phyloP scores from a whole-genome alignment of 306 rosid genomes.

The Rubus parviflorus region DNA sequence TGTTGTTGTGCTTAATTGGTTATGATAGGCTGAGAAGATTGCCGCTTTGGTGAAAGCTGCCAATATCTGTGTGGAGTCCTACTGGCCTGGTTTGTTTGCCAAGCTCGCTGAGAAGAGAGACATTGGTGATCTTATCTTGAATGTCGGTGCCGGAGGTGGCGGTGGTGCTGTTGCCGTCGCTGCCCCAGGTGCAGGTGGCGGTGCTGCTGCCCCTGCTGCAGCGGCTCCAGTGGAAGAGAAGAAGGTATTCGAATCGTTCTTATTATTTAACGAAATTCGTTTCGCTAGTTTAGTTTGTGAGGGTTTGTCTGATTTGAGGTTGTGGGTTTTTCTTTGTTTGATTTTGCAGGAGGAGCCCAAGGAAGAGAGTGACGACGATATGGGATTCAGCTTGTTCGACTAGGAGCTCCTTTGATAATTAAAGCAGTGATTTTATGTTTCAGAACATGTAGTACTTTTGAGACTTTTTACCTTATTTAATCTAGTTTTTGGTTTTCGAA shows the following conservation, averaged over 20 bases:
- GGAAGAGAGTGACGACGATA: slow-evolving; percentile 75
- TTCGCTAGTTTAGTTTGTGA: not conserved
- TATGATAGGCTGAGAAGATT: slow-evolving; percentile 68
- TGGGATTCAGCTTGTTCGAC: slow-evolving; percentile 76
- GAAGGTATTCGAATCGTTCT: slow-evolving; percentile 43
- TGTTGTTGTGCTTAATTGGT: slow-evolving; percentile 31
- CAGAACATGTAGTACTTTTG: not conserved
- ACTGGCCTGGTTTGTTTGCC: slow-evolving; percentile 70
- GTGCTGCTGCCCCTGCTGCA: slow-evolving; percentile 35
- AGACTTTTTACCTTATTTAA: not conserved
- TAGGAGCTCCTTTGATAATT: slow-evolving; percentile 31
- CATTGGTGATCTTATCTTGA: slow-evolving; percentile 63
- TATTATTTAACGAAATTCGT: not conserved
- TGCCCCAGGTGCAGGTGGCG: slow-evolving; percentile 36
- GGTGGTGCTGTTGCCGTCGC: slow-evolving; percentile 55
- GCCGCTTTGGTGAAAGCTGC: slow-evolving; percentile 58
- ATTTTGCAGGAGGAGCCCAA: slow-evolving; percentile 58
- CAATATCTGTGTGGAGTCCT: slow-evolving; percentile 52
- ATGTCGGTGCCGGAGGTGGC: slow-evolving; percentile 65
- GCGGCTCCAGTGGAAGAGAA: slow-evolving; percentile 73
- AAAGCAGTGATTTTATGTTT: not conserved
- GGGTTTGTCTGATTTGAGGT: slow-evolving; percentile 16
- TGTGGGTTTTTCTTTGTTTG: not conserved
- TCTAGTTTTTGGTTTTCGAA: not conserved
- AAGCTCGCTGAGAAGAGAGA: slow-evolving; percentile 71